Evolutionary conservation across 164 flowering plant species (phyloP).

Genomic region (Tetrastigma voinierianum): DNA sequence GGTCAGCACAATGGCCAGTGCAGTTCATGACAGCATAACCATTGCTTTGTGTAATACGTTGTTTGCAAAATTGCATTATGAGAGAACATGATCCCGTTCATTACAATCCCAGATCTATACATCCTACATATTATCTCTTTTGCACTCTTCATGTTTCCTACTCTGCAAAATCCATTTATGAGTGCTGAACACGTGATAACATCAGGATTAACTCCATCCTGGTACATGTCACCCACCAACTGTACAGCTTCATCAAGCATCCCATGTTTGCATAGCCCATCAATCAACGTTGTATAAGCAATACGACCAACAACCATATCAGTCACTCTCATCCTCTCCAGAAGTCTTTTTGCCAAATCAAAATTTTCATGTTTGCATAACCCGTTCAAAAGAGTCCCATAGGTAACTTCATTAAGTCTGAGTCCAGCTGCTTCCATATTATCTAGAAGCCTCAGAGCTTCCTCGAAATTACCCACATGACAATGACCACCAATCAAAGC

Average conservation of each 20-base stretch:
- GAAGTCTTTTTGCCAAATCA: conserved; percentile 42
- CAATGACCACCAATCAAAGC: conserved; percentile 66
- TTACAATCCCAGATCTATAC: conserved; percentile 45
- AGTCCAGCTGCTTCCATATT: conserved; percentile 59
- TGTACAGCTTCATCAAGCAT: conserved; percentile 43
- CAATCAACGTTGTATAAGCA: conserved; percentile 60
- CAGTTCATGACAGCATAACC: conserved; percentile 45
- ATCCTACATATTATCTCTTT: conserved; percentile 68
- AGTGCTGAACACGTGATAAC: conserved; percentile 72
- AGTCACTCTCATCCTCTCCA: conserved; percentile 47
- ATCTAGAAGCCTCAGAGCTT: conserved; percentile 54
- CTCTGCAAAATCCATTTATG: conserved; percentile 62
- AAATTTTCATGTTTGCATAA: conserved; percentile 55
- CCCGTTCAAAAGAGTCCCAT: conserved; percentile 72
- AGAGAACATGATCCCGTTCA: conserved; percentile 54
- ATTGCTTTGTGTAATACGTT: conserved; percentile 46
- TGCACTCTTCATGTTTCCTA: conserved; percentile 38
- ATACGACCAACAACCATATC: conserved; percentile 37
- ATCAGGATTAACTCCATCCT: conserved; percentile 56
- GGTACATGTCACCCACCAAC: conserved; percentile 46
- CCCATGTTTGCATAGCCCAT: conserved; percentile 59
- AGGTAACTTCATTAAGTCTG: conserved; percentile 59
- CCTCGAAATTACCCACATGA: conserved; percentile 44
- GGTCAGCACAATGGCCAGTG: conserved; percentile 39
- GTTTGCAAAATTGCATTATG: conserved; percentile 62